These are phyloP conservation scores for Cetraspora pellucida DNA, from an alignment of 192 early-diverging fungal species.

Conservation along the genomic window DNA sequence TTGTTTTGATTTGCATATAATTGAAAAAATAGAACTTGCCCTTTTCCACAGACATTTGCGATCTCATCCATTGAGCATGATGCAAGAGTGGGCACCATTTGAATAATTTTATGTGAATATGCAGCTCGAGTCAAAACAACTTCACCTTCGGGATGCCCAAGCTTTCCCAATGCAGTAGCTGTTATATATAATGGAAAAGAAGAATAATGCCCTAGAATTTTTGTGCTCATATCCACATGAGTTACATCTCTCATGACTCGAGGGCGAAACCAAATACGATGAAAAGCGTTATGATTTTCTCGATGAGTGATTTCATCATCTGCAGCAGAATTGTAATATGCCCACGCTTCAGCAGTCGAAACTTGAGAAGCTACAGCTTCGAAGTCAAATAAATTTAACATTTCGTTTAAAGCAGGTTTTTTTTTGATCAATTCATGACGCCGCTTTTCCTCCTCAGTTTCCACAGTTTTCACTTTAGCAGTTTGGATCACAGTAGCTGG, in stretches of 20 bases:
- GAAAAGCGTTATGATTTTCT: slow-evolving; percentile 81
- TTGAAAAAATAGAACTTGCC: slow-evolving; percentile 69
- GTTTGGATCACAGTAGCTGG: slow-evolving; percentile 12
- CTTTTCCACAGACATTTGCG: slow-evolving; percentile 48
- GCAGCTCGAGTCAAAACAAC: slow-evolving; percentile 60
- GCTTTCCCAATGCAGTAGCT: slow-evolving; percentile 70
- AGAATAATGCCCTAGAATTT: slow-evolving; percentile 59
- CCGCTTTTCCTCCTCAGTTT: slow-evolving; percentile 45
- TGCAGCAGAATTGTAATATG: slow-evolving; percentile 80
- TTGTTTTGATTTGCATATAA: slow-evolving; percentile 83
- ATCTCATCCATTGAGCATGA: slow-evolving; percentile 73
- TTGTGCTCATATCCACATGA: slow-evolving; percentile 62
- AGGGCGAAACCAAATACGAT: slow-evolving; percentile 70
- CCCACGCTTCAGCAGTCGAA: slow-evolving; percentile 71
- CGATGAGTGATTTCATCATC: slow-evolving; percentile 82
- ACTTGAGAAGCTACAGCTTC: slow-evolving; percentile 62
- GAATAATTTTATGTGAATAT: slow-evolving; percentile 58
- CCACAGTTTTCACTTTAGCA: slow-evolving; percentile 34
- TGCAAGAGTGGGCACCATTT: slow-evolving; percentile 80
- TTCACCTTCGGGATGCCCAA: slow-evolving; percentile 79
- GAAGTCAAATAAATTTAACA: slow-evolving; percentile 76
- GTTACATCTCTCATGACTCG: slow-evolving; percentile 76
- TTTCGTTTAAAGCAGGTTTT: slow-evolving; percentile 56
- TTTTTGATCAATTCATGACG: slow-evolving; percentile 36
- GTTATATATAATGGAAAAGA: slow-evolving; percentile 74